Percentiles rank a stretch among this genome's conserved stretches.
These are phyloP conservation scores for Suillus brevipes DNA, from an alignment of 768 basidiomycete genomes.

Conservation along the genomic window DNA sequence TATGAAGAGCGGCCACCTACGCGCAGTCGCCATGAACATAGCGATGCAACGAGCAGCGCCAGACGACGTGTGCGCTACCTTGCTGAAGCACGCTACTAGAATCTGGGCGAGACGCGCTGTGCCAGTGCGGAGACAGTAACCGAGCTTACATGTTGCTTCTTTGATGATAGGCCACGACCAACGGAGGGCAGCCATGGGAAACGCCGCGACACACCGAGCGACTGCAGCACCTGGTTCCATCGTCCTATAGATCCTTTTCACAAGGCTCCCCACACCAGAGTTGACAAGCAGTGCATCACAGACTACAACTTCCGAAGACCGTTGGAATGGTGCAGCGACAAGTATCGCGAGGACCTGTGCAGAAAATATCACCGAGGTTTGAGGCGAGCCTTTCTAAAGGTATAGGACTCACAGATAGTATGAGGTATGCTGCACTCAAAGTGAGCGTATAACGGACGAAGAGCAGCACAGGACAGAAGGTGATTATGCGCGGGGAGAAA, in stretches of 20 bases:
- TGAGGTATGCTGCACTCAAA: constrained; percentile 3
- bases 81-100: not conserved
- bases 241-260: not conserved
- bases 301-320: not conserved
- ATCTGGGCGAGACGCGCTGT: not conserved
- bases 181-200: not conserved
- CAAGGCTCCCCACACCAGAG: not conserved
- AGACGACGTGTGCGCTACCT: not conserved
- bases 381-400: not conserved
- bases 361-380: not conserved
- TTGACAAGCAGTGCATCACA: not conserved
- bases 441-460: not conserved
- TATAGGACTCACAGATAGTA: not conserved
- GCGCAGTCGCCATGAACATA: not conserved
- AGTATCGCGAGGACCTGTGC: not conserved
- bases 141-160: not conserved
- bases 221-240: not conserved
- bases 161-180: not conserved
- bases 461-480: constrained; percentile 1
- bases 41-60: not conserved
- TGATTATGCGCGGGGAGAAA: constrained; percentile 1
- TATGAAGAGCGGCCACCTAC: not conserved
- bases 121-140: not conserved
- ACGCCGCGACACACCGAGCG: not conserved
- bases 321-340: not conserved